These are phyloP conservation scores for Fusarium sp. DNA, from an alignment of 2,329 filamentous ascomycete genomes.

Conservation along the genomic window DNA sequence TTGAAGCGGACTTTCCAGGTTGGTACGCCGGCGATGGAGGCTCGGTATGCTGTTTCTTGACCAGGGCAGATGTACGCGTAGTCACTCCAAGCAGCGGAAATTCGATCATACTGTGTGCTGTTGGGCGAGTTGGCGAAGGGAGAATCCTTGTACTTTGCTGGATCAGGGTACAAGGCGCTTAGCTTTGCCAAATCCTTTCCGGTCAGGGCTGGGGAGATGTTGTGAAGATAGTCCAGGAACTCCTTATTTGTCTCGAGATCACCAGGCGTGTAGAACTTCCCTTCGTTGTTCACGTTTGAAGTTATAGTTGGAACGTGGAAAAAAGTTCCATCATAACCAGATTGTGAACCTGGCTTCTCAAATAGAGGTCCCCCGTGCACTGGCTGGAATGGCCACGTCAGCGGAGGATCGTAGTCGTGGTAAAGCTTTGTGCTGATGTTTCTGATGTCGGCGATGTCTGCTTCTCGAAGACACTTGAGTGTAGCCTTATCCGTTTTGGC, in stretches of 20 bases:
- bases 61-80: constrained; percentile 62
- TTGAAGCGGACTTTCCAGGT: constrained; percentile 59
- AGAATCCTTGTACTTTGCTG: constrained; percentile 52
- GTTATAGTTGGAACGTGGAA: constrained; percentile 57
- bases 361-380: constrained; percentile 61
- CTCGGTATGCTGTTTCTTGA: constrained; percentile 60
- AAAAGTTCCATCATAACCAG: constrained; percentile 56
- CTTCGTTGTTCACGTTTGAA: constrained; percentile 56
- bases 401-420: constrained; percentile 54
- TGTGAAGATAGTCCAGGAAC: constrained; percentile 56
- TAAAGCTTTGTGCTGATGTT: constrained; percentile 58
- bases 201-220: constrained; percentile 52
- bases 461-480: constrained; percentile 57
- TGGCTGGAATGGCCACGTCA: constrained; percentile 66
- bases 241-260: constrained; percentile 55
- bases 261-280: constrained; percentile 53
- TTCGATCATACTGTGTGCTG: constrained; percentile 61
- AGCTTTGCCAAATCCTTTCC: constrained; percentile 50
- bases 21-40: constrained; percentile 52
- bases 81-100: constrained; percentile 61
- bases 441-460: constrained; percentile 55
- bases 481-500: constrained; percentile 50
- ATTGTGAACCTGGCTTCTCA: constrained; percentile 62
- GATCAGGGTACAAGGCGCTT: constrained; percentile 55
- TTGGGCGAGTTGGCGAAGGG: constrained; percentile 57